Conservation (phyloP, 2,329 filamentous ascomycete genomes). For the Chaetomiaceae sp. region DNA sequence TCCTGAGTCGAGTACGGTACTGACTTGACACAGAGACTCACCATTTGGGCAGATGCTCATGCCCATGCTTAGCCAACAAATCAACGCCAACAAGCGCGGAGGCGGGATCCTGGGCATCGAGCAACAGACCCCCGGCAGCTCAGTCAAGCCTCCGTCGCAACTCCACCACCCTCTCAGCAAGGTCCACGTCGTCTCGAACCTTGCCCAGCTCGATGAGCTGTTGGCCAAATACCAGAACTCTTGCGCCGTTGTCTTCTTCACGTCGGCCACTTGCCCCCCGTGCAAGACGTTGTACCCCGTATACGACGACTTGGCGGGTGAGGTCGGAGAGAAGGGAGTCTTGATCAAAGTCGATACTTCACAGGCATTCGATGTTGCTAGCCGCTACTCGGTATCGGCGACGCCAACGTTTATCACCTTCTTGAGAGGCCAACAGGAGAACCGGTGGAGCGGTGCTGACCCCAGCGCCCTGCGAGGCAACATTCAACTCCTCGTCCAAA, state of each 20-base stretch:
- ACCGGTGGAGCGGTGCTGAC: slow-evolving; percentile 77
- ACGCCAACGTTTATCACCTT: slow-evolving; percentile 91
- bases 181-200: slow-evolving; percentile 58
- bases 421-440: slow-evolving; percentile 66
- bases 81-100: slow-evolving; percentile 44
- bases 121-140: slow-evolving; percentile 27
- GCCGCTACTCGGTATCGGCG: slow-evolving; percentile 62
- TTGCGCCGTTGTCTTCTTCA: slow-evolving; percentile 86
- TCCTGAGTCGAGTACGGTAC: neutral
- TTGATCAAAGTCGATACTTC: slow-evolving; percentile 83
- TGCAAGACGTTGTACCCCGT: slow-evolving; percentile 79
- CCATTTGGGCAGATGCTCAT: slow-evolving; percentile 70
- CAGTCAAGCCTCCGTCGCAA: slow-evolving; percentile 28
- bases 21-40: slow-evolving; percentile 20
- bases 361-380: slow-evolving; percentile 57
- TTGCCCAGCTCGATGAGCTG: slow-evolving; percentile 56
- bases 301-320: slow-evolving; percentile 73
- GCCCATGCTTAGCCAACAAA: slow-evolving; percentile 57
- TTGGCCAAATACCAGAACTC: slow-evolving; percentile 57
- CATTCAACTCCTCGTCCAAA: slow-evolving; percentile 67
- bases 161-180: slow-evolving; percentile 34
- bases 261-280: slow-evolving; percentile 77
- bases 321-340: slow-evolving; percentile 61
- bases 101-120: slow-evolving; percentile 52
- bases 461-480: slow-evolving; percentile 63